Percentiles rank a stretch among this genome's conserved stretches.
phyloP scores from a whole-genome alignment of 306 rosid genomes.

The Cyclanthera cordifolia region DNA sequence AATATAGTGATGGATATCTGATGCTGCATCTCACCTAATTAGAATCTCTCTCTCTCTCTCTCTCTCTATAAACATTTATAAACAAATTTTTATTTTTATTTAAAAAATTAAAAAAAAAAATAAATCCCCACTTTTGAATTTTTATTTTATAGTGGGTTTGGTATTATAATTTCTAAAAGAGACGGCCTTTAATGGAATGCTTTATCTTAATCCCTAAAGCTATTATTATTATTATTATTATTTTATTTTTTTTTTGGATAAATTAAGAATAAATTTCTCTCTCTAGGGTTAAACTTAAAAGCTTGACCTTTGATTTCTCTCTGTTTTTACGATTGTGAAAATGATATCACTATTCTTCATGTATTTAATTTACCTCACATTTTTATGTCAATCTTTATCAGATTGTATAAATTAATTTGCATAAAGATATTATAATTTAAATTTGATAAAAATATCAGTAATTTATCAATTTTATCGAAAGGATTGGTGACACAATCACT shows the following conservation, averaged over 20 bases:
- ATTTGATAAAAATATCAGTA: too few relatives aligned
- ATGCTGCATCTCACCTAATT: constrained; percentile 11
- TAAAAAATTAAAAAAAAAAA: not conserved
- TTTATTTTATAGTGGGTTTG: not conserved
- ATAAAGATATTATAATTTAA: too few relatives aligned
- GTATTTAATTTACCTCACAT: too few relatives aligned
- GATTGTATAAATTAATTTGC: too few relatives aligned
- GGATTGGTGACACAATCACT: too few relatives aligned
- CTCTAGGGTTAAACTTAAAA: not conserved
- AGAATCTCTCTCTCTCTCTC: constrained; percentile 13
- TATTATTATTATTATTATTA: too few relatives aligned
- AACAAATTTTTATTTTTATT: too few relatives aligned
- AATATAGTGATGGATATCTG: constrained; percentile 8
- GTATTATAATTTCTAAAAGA: not conserved
- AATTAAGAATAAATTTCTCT: not conserved
- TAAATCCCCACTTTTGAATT: not conserved
- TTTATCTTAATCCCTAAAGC: not conserved
- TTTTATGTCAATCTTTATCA: too few relatives aligned
- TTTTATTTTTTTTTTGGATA: too few relatives aligned
- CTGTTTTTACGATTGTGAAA: not conserved
- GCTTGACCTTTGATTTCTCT: not conserved
- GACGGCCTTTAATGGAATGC: not conserved
- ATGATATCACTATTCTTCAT: not conserved
- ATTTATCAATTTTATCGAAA: too few relatives aligned
- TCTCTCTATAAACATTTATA: not conserved